phyloP scores from a whole-genome alignment of 345 rosid species.

The Pugionium cornutum region DNA sequence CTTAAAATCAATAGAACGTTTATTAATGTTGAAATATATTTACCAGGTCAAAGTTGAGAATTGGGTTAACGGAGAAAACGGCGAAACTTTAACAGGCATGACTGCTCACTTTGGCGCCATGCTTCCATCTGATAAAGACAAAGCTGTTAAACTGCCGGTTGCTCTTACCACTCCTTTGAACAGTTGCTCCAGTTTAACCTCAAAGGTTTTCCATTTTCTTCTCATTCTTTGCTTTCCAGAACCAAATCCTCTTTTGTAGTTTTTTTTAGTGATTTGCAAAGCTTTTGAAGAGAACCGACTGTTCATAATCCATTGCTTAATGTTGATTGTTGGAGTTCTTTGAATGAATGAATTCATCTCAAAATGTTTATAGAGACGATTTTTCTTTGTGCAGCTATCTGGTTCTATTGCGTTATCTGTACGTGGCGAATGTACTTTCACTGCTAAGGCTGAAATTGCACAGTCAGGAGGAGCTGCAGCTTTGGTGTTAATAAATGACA shows the following conservation, averaged over 20 bases:
- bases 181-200: constrained; percentile 69
- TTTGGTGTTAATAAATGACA: constrained; percentile 69
- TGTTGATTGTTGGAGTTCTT: constrained; percentile 2
- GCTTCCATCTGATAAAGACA: constrained; percentile 56
- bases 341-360: neutral
- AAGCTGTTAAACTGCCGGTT: constrained; percentile 54
- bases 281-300: neutral
- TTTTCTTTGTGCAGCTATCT: constrained; percentile 51
- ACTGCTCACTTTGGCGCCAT: constrained; percentile 76
- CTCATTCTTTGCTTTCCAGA: constrained; percentile 1
- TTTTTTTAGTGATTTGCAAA: neutral
- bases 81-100: constrained; percentile 55
- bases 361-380: neutral
- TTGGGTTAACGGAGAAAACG: constrained; percentile 66
- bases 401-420: constrained; percentile 61
- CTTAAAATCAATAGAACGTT: no score
- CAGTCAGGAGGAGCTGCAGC: constrained; percentile 82
- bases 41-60: constrained; percentile 74
- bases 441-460: constrained; percentile 69
- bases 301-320: neutral
- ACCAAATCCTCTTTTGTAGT: neutral
- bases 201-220: constrained; percentile 54
- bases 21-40: neutral
- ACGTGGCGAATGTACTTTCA: constrained; percentile 85
- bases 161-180: constrained; percentile 63